Percentiles rank a stretch among this genome's conserved stretches.
Evolutionary conservation across 2,329 filamentous ascomycete species (phyloP).

Genomic region (Aspergillus unguis): DNA sequence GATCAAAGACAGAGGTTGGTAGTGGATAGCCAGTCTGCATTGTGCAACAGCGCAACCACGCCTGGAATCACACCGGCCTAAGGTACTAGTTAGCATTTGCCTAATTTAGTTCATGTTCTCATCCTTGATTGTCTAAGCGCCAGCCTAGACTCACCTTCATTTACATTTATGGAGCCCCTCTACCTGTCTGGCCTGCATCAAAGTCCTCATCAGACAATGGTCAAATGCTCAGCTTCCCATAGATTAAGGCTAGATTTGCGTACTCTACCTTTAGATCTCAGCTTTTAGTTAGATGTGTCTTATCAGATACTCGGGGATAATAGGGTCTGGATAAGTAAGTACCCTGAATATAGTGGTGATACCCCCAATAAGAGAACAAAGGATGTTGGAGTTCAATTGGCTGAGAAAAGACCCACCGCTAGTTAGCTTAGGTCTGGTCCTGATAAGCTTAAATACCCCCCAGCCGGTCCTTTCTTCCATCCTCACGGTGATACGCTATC

Average conservation of each 20-base stretch:
- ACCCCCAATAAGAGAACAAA: background rate
- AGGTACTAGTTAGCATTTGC: background rate
- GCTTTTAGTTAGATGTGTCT: background rate
- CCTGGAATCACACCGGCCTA: background rate
- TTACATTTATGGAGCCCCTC: background rate
- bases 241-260: background rate
- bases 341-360: background rate
- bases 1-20: background rate
- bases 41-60: background rate
- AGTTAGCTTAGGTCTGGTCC: slow-evolving; percentile 1
- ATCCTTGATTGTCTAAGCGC: background rate
- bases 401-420: slow-evolving; percentile 1
- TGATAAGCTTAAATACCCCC: background rate
- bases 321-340: slow-evolving; percentile 1
- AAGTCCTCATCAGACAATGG: background rate
- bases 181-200: background rate
- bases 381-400: slow-evolving; percentile 1
- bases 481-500: slow-evolving; percentile 1
- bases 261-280: background rate
- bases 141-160: background rate
- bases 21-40: slow-evolving; percentile 1
- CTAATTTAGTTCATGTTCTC: background rate
- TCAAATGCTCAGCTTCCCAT: background rate
- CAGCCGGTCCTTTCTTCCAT: background rate
- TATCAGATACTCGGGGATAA: background rate